Percentiles rank a stretch among this genome's conserved stretches.
Evolutionary conservation across 2,329 filamentous ascomycete species (phyloP).

Genomic region (Xylariaceae sp.): DNA sequence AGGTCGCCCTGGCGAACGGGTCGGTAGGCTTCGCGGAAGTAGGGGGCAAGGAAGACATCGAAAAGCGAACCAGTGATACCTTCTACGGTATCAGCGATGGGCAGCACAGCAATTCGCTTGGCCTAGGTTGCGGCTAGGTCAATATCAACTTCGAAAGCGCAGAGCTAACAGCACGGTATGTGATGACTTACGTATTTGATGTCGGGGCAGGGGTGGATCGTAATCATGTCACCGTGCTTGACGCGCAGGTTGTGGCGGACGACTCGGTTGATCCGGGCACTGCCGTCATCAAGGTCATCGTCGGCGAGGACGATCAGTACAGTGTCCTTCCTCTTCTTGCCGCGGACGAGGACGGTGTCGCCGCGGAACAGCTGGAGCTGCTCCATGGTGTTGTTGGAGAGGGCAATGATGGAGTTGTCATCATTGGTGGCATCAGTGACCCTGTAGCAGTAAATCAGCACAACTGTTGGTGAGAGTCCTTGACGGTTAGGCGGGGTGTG

Average conservation of each 20-base stretch:
- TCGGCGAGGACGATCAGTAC: constrained; percentile 96
- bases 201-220: constrained; percentile 94
- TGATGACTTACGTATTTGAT: constrained; percentile 93
- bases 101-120: constrained; percentile 97
- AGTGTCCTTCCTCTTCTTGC: constrained; percentile 99
- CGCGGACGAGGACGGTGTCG: constrained; percentile 95
- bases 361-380: constrained; percentile 96
- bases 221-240: constrained; percentile 97
- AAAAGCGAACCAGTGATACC: constrained; percentile 96
- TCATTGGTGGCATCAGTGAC: constrained; percentile 98
- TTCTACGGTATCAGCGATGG: constrained; percentile 97
- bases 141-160: neutral
- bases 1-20: constrained; percentile 96
- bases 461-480: neutral
- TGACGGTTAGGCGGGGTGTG: neutral
- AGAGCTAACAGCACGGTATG: neutral
- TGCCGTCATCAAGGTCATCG: constrained; percentile 96
- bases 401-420: constrained; percentile 98
- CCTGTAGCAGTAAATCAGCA: constrained; percentile 47
- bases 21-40: constrained; percentile 98
- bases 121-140: constrained; percentile 48
- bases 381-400: constrained; percentile 99
- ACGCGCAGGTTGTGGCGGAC: constrained; percentile 97
- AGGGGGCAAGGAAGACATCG: constrained; percentile 97
- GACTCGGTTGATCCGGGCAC: constrained; percentile 95